Conservation (phyloP, 345 rosid species). For the Eutrema japonicum region DNA sequence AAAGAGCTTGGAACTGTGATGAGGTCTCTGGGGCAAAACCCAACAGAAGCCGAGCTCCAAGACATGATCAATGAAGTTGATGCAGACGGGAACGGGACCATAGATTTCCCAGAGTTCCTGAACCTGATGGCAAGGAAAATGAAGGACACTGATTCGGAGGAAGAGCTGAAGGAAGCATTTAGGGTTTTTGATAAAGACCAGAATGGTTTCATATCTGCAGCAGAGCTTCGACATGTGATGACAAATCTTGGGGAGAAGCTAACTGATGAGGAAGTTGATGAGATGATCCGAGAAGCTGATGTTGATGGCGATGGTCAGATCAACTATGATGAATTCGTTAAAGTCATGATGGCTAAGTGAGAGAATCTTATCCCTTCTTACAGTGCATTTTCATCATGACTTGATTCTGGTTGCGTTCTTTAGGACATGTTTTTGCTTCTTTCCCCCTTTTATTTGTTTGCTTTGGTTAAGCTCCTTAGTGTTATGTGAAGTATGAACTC, state of each 20-base stretch:
- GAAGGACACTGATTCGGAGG: conserved; percentile 68
- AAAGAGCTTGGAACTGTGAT: conserved; percentile 53
- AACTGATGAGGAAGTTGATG: conserved; percentile 61
- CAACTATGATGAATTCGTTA: conserved; percentile 62
- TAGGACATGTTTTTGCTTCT: conserved; percentile 32
- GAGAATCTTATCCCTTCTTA: conserved; percentile 26
- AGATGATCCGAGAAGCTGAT: conserved; percentile 64
- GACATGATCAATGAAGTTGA: conserved; percentile 51
- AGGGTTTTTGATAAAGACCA: conserved; percentile 63
- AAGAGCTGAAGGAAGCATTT: conserved; percentile 65
- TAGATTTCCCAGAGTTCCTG: conserved; percentile 61
- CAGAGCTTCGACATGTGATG: conserved; percentile 64
- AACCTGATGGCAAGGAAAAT: conserved; percentile 67
- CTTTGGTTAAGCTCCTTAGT: conserved; percentile 20
- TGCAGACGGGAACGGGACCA: conserved; percentile 49
- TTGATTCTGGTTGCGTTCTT: conserved; percentile 28
- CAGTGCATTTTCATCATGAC: conserved; percentile 8
- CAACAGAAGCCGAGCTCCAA: conserved; percentile 50
- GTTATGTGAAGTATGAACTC: conserved; percentile 36
- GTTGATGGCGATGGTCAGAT: conserved; percentile 69
- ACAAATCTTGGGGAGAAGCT: conserved; percentile 64
- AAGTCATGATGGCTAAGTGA: conserved; percentile 71
- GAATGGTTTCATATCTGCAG: conserved; percentile 66
- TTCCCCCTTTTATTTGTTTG: conserved; percentile 12
- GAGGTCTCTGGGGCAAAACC: conserved; percentile 51